phyloP scores from a whole-genome alignment of 2,329 filamentous ascomycete genomes.

The Paracorniculantispora psalliotae region DNA sequence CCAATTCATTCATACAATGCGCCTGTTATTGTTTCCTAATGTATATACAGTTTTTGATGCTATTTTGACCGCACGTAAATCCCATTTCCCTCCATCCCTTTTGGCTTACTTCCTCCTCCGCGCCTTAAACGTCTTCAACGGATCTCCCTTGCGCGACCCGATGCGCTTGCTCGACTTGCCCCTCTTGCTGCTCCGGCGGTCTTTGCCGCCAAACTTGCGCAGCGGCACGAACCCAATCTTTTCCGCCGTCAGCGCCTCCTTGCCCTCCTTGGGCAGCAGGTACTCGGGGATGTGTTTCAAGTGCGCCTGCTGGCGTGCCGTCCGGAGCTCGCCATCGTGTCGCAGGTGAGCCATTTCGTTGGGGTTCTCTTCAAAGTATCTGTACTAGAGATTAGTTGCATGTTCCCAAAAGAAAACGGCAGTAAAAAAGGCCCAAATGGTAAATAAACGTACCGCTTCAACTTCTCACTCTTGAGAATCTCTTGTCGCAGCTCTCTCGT shows the following conservation, averaged over 20 bases:
- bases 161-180: constrained; percentile 40
- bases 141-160: constrained; percentile 67
- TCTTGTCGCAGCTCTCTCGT: constrained; percentile 84
- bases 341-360: constrained; percentile 80
- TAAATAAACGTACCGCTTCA: constrained; percentile 55
- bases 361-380: constrained; percentile 94
- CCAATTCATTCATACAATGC: too few species aligned
- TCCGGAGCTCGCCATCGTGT: constrained; percentile 82
- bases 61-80: too few species aligned
- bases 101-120: constrained; percentile 39
- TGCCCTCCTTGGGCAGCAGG: constrained; percentile 72
- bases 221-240: constrained; percentile 74
- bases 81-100: neutral
- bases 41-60: too few species aligned
- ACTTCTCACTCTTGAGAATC: constrained; percentile 86
- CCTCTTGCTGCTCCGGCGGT: constrained; percentile 41
- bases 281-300: constrained; percentile 94
- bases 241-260: constrained; percentile 59
- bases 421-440: neutral
- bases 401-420: neutral
- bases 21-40: too few species aligned
- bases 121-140: constrained; percentile 82
- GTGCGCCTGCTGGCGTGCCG: constrained; percentile 80
- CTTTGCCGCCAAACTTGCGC: constrained; percentile 49
- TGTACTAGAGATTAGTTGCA: constrained; percentile 16